These are phyloP conservation scores for Kwoniella bestiolae DNA, from an alignment of 768 basidiomycete species.

Conservation along the genomic window DNA sequence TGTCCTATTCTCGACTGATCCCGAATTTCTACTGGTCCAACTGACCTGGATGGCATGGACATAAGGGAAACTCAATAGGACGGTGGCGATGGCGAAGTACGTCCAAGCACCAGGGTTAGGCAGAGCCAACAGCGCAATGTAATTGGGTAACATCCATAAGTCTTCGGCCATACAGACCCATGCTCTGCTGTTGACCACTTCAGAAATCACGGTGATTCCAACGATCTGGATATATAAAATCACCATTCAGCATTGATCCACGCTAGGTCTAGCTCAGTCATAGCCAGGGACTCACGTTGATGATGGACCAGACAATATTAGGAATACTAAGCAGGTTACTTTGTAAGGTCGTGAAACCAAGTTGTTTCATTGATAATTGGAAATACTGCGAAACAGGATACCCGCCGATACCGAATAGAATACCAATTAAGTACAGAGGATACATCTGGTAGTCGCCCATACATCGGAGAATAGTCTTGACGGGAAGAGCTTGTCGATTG, in stretches of 20 bases:
- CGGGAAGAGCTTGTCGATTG: constrained; percentile 52
- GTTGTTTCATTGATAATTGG: constrained; percentile 45
- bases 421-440: constrained; percentile 55
- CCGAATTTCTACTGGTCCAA: constrained; percentile 53
- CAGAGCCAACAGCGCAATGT: constrained; percentile 48
- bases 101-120: constrained; percentile 40
- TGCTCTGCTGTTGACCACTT: constrained; percentile 34
- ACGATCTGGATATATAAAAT: no score
- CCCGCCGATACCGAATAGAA: constrained; percentile 51
- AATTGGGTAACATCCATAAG: constrained; percentile 54
- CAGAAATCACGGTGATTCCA: constrained; percentile 31
- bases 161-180: constrained; percentile 48
- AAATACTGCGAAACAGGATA: constrained; percentile 50
- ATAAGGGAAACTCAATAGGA: constrained; percentile 54
- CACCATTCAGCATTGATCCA: no score
- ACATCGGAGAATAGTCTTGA: constrained; percentile 42
- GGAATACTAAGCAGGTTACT: constrained; percentile 56
- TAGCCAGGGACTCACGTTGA: constrained; percentile 33
- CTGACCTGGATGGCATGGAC: constrained; percentile 56
- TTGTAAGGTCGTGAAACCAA: constrained; percentile 55
- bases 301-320: constrained; percentile 43
- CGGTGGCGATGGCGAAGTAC: constrained; percentile 54
- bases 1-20: constrained; percentile 54
- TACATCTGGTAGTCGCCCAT: constrained; percentile 53
- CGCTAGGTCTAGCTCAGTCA: no score